phyloP scores from a whole-genome alignment of 371 early-diverging fungal species.

The Dinochytrium kinnereticum region DNA sequence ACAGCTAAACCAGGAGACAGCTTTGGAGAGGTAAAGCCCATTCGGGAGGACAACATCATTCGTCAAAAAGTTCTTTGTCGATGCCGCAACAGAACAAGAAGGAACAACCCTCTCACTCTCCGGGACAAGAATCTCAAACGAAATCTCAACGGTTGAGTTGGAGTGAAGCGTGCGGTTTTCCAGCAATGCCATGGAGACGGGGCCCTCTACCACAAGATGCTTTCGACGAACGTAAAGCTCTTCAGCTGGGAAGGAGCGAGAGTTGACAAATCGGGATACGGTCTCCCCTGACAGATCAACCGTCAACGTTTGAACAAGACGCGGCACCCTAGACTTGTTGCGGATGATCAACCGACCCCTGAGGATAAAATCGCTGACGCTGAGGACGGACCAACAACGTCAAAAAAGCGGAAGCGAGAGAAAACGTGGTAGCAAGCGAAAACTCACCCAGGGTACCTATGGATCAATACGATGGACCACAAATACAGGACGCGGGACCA shows the following conservation, averaged over 20 bases:
- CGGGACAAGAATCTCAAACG: slow-evolving; percentile 1
- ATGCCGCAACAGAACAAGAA: not conserved
- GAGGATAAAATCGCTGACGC: slow-evolving; percentile 6
- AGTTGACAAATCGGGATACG: slow-evolving; percentile 1
- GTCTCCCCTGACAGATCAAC: not conserved
- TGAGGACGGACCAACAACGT: not conserved
- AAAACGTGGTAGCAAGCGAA: not conserved
- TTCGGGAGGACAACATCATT: slow-evolving; percentile 1
- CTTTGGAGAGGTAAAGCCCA: not conserved
- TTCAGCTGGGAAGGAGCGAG: slow-evolving; percentile 2
- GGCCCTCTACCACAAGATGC: not conserved
- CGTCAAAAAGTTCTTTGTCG: slow-evolving; percentile 6
- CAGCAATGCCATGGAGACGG: not conserved
- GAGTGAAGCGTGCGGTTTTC: not conserved
- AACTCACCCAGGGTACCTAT: slow-evolving; percentile 4
- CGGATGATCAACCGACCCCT: not conserved
- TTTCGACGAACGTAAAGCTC: not conserved
- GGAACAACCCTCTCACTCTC: not conserved
- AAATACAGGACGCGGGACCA: not conserved
- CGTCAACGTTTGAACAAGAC: not conserved
- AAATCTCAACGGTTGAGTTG: not conserved
- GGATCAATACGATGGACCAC: not conserved
- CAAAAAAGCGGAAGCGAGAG: not conserved
- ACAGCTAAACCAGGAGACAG: slow-evolving; percentile 3
- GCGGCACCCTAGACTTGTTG: not conserved